A percentile compares a stretch with the other conserved stretches of the same genome.
phyloP scores from a whole-genome alignment of 1,284 basidiomycete species.

The Cryptococcus deneoformans region DNA sequence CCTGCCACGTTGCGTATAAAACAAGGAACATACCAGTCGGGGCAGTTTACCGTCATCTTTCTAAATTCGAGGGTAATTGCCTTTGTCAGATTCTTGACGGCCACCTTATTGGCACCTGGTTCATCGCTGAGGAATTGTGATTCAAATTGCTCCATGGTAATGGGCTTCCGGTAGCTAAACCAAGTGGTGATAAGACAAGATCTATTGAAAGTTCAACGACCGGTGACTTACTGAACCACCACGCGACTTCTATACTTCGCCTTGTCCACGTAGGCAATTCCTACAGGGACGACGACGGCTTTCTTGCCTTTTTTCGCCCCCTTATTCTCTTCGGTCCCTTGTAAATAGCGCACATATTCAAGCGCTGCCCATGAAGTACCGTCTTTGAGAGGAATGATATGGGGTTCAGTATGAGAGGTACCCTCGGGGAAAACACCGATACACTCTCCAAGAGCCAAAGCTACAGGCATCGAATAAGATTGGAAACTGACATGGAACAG shows the following conservation, averaged over 20 bases:
- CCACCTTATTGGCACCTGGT: conserved; percentile 67
- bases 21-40: conserved; percentile 71
- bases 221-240: conserved; percentile 51
- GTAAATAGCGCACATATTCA: conserved; percentile 80
- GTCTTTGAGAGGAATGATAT: conserved; percentile 90
- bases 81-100: conserved; percentile 83
- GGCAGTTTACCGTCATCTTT: conserved; percentile 81
- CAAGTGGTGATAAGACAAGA: background rate
- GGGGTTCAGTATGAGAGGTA: conserved; percentile 69
- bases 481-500: background rate
- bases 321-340: conserved; percentile 52
- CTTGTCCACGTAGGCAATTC: conserved; percentile 93
- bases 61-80: conserved; percentile 67
- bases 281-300: conserved; percentile 70
- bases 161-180: conserved; percentile 73
- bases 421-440: conserved; percentile 96
- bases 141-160: conserved; percentile 69
- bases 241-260: conserved; percentile 79
- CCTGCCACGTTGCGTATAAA: background rate
- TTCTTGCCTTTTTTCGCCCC: conserved; percentile 50
- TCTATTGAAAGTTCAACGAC: background rate
- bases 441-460: conserved; percentile 69
- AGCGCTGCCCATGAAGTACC: conserved; percentile 94
- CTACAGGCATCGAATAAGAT: conserved; percentile 29
- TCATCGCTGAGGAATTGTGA: conserved; percentile 69